Evolutionary conservation across 2,329 filamentous ascomycete genomes (phyloP).

Genomic region (Fusarium sp.): DNA sequence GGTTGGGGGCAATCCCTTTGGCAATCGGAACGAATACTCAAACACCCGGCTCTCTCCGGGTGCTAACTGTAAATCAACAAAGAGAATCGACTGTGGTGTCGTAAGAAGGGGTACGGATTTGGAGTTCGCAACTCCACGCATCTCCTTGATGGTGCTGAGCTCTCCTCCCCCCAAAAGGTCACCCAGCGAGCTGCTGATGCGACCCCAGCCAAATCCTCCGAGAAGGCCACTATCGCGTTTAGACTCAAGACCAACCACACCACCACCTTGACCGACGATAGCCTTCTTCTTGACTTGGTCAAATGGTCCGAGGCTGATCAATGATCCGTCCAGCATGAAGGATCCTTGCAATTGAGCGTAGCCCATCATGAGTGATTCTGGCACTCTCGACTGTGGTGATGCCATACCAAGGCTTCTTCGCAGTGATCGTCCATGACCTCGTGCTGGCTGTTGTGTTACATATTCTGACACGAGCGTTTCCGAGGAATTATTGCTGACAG

Average conservation of each 20-base stretch:
- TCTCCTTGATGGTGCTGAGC: constrained; percentile 94
- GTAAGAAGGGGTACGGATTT: constrained; percentile 93
- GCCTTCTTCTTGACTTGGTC: constrained; percentile 97
- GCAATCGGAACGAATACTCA: constrained; percentile 88
- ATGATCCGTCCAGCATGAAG: constrained; percentile 91
- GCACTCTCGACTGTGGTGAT: constrained; percentile 63
- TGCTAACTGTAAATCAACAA: constrained; percentile 89
- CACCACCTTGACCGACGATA: constrained; percentile 88
- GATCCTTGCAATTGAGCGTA: constrained; percentile 95
- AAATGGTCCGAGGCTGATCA: constrained; percentile 91
- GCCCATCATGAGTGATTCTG: constrained; percentile 96
- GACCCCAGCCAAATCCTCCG: constrained; percentile 89
- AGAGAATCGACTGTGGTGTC: constrained; percentile 94
- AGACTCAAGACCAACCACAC: constrained; percentile 85
- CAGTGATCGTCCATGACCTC: constrained; percentile 58
- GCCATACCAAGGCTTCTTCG: constrained; percentile 64
- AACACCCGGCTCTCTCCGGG: constrained; percentile 92
- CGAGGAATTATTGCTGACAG: constrained; percentile 93
- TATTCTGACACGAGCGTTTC: constrained; percentile 96
- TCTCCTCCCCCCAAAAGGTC: constrained; percentile 90
- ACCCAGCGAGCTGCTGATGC: constrained; percentile 88
- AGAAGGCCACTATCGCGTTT: constrained; percentile 87
- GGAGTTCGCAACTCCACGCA: constrained; percentile 89
- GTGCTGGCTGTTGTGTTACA: constrained; percentile 68
- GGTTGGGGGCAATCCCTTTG: constrained; percentile 89